Evolutionary conservation across 805 yeast genomes (phyloP), one percentile per base, ranked within the genome.

Genomic region (Spathaspora sp.): DNA sequence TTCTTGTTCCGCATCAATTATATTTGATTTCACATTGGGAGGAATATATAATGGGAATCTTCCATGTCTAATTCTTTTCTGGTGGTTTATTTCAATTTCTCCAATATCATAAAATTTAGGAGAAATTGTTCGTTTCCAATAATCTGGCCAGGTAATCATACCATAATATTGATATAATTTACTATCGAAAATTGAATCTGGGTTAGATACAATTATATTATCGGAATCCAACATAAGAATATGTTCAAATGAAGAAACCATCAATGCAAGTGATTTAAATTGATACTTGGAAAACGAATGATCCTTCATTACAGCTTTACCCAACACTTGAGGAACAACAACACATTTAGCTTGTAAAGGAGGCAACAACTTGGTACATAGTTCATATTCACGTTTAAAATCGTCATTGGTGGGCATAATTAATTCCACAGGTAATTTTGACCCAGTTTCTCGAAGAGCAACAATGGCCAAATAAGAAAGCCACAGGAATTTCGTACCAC

Each of bases 291-390:
- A 72, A 47, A 88, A 77, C 43, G 75, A 73, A 1, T 54, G 51
- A 40, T 61, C 59, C 26, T 59, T 49, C 58, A 81, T 66, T 9
- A 82, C 77, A 6, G 72, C 73, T 17, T 73, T 63, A 4, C 93
- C 92, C 52, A 86, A 73, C n/a, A 57, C 61, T n/a, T 66, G 66
- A 9, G 68, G 63, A 61, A 74, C 52, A 14, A 84, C 78, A 14
- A 87, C 79, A 74, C 97, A 89, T 56, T 75, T 76, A 3, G 86
- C 93, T 53, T 83, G 79, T 51, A 85, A 66, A 18, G 63, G 59
- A 0, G 93, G 91, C 57, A 89, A 72, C 2, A 86, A 72, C 8
- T 70, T 68, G 19, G 80, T 82, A 68, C 97, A 90, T 32, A 65
- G 67, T 8, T 66, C 68, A 11, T 52, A 29, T 46, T 72, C 72